Evolutionary conservation across 2,329 filamentous ascomycete species (phyloP), one percentile per base, ranked within the genome.

Genomic region (Cryphonectria japonica): DNA sequence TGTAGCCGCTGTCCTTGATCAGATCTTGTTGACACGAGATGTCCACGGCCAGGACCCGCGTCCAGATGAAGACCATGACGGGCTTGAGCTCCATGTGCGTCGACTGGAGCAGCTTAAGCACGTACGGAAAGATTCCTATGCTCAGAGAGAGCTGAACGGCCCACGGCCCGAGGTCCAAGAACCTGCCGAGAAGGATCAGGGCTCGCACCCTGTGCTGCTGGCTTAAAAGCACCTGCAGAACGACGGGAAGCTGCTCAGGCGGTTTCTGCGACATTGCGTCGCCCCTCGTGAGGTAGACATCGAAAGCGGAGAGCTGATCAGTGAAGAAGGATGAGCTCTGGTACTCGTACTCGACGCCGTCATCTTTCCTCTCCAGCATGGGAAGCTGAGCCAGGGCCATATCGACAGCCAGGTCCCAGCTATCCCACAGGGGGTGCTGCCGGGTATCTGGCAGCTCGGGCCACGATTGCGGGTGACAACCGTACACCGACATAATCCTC

Each of bases 31-130:
- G 96, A 78, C 96, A 98, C 0, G 93, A 93, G 72, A 96, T 91
- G 78, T 99, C 96, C 7, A 99, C 96, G 9, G 96, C 96, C 74
- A 99, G 89, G 60, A 99, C 94, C 65, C 96, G 89, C 7, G 96
- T 95, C 96, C 96, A 99, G 74, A 99, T 99, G 80, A 98, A 99
- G 6, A 99, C 95, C 96, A 99, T 98, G 72, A 98, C 95, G 0
- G 96, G 95, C 78, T 98, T 98, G 73, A 99, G 83, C 80, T 99
- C 96, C 63, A 94, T 89, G 0, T 96, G 96, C 63, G 97, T 95
- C 5, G 96, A 98, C 80, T 99, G 96, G 26, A 99, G 85, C 37
- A 99, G 85, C 82, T 99, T 99, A 46, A 99, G 84, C n/a, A 99
- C 96, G 78, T 99, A 99, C 0, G 96, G 96, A 80, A 99, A 99